Conservation (phyloP, 2,329 filamentous ascomycete genomes). For the Cercospora zeina region DNA sequence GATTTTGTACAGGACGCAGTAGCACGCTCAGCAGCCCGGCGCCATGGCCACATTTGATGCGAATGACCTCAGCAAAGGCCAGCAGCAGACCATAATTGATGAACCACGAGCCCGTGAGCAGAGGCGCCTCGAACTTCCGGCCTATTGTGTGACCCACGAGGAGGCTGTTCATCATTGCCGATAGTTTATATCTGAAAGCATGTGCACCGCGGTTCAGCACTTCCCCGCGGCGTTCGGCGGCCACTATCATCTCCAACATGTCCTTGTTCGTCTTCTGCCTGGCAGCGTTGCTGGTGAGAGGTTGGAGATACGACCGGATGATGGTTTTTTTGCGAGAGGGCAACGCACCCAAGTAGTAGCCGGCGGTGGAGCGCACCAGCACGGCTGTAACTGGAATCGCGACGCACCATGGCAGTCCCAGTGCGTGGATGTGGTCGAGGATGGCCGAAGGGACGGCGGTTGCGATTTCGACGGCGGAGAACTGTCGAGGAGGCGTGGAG, state of each 20-base stretch:
- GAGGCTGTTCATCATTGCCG: not conserved
- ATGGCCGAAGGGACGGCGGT: slow-evolving; percentile 24
- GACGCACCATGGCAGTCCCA: slow-evolving; percentile 39
- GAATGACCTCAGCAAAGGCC: slow-evolving; percentile 34
- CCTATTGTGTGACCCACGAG: slow-evolving; percentile 18
- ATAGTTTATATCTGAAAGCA: too few relatives aligned
- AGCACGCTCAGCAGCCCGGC: slow-evolving; percentile 35
- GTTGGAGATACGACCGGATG: slow-evolving; percentile 26
- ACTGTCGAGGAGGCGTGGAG: slow-evolving; percentile 25
- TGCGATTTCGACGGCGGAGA: slow-evolving; percentile 13
- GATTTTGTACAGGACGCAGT: slow-evolving; percentile 8
- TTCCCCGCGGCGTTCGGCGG: not conserved
- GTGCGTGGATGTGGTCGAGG: slow-evolving; percentile 34
- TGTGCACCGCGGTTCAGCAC: not conserved
- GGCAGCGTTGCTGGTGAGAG: slow-evolving; percentile 19
- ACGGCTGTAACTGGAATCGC: slow-evolving; percentile 36
- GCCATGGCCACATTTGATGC: slow-evolving; percentile 33
- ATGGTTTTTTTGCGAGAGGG: slow-evolving; percentile 29
- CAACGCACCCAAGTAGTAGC: slow-evolving; percentile 31
- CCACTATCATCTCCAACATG: not conserved
- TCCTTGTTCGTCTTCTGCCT: not conserved
- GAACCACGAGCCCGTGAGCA: slow-evolving; percentile 13
- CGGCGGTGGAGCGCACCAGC: slow-evolving; percentile 34
- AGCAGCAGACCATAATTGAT: slow-evolving; percentile 35
- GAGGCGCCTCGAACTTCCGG: slow-evolving; percentile 24